phyloP scores from a whole-genome alignment of 2,329 filamentous ascomycete genomes.

The Aspergillus persii region DNA sequence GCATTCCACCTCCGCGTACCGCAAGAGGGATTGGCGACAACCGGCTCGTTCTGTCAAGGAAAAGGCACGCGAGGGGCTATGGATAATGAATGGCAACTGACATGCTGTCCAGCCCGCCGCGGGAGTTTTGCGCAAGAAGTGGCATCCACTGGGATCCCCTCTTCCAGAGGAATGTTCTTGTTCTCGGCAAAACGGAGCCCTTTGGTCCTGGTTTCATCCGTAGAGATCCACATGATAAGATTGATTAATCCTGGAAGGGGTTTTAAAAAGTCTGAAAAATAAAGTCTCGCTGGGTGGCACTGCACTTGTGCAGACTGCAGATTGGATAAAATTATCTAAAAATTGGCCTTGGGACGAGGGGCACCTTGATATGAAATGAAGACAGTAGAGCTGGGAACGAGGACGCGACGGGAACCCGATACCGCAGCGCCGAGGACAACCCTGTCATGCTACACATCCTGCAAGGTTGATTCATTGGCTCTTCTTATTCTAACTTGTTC shows the following conservation, averaged over 20 bases:
- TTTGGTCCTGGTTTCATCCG: neutral
- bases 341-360: neutral
- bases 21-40: neutral
- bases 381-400: neutral
- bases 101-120: neutral
- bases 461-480: neutral
- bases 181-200: constrained; percentile 6
- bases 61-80: neutral
- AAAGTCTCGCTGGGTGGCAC: neutral
- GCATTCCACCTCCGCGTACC: neutral
- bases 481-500: neutral
- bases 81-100: too few relatives aligned
- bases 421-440: neutral
- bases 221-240: constrained; percentile 25
- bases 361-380: neutral
- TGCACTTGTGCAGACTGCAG: neutral
- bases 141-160: constrained; percentile 4
- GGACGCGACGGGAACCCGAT: neutral
- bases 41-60: neutral
- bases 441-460: too few relatives aligned
- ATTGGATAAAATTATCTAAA: neutral
- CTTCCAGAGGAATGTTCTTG: neutral
- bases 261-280: neutral
- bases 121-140: neutral
- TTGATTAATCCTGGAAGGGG: constrained; percentile 15